Percentiles rank a stretch among this genome's conserved stretches.
These are phyloP conservation scores for Ceratocystiopsis sp. DNA, from an alignment of 2,329 filamentous ascomycete genomes.

Conservation along the genomic window DNA sequence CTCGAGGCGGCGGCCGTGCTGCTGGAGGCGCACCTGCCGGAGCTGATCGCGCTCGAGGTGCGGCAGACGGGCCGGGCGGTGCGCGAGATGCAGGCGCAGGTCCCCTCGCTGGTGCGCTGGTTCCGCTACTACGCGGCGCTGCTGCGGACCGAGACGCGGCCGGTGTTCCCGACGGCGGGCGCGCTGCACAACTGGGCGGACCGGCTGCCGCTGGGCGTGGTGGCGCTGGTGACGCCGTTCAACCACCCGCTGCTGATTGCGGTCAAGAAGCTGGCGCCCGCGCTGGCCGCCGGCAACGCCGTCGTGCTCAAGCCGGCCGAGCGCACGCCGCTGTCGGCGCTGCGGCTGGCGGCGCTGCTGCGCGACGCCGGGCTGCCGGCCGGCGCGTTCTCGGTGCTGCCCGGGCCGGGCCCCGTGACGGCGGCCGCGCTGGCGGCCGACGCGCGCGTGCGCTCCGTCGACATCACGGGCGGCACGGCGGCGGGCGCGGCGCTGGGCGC, in stretches of 20 bases:
- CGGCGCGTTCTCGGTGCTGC: slow-evolving; percentile 49
- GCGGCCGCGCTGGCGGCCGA: slow-evolving; percentile 37
- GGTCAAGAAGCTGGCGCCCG: slow-evolving; percentile 43
- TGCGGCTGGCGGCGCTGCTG: slow-evolving; percentile 41
- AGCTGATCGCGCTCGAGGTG: slow-evolving; percentile 46
- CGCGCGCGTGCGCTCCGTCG: slow-evolving; percentile 43
- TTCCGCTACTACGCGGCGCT: slow-evolving; percentile 54
- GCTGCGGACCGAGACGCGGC: slow-evolving; percentile 48
- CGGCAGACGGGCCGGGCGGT: slow-evolving; percentile 50
- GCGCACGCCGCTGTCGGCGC: slow-evolving; percentile 42
- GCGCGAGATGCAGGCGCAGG: slow-evolving; percentile 54
- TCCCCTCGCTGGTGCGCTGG: slow-evolving; percentile 49
- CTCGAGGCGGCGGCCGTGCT: slow-evolving; percentile 41
- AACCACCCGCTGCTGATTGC: slow-evolving; percentile 42
- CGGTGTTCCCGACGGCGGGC: slow-evolving; percentile 47
- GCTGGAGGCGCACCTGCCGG: slow-evolving; percentile 32
- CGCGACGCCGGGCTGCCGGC: slow-evolving; percentile 52
- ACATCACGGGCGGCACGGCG: slow-evolving; percentile 59
- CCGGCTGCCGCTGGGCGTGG: slow-evolving; percentile 39
- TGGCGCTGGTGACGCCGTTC: slow-evolving; percentile 38
- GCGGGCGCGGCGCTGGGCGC: slow-evolving; percentile 52
- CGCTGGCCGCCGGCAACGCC: slow-evolving; percentile 40
- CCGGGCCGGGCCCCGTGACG: slow-evolving; percentile 34
- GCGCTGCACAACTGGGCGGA: slow-evolving; percentile 40
- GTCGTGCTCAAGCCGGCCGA: slow-evolving; percentile 47